phyloP scores from a whole-genome alignment of 2,329 filamentous ascomycete genomes.

The Trichoderma citrinoviride region DNA sequence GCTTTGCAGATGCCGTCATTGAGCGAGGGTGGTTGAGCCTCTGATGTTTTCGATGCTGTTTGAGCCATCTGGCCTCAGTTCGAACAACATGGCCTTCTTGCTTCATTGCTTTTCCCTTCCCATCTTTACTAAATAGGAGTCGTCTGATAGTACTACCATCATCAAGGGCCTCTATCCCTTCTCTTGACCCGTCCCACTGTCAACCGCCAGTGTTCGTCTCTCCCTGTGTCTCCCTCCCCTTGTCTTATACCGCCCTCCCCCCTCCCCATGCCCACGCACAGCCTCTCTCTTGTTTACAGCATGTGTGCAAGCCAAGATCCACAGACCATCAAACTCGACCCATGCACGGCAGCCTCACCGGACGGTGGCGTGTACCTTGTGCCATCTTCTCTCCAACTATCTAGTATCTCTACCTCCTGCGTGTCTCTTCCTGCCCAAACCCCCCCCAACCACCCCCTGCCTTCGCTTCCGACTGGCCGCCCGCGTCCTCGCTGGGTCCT shows the following conservation, averaged over 20 bases:
- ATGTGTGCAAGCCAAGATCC: constrained; percentile 14
- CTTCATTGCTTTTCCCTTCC: not conserved
- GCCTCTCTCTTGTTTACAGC: not conserved
- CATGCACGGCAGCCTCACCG: constrained; percentile 17
- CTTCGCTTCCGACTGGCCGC: constrained; percentile 10
- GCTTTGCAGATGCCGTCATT: not conserved
- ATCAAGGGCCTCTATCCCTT: not conserved
- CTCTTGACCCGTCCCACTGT: not conserved
- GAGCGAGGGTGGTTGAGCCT: not conserved
- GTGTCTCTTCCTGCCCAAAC: not conserved
- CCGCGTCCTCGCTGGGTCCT: not conserved
- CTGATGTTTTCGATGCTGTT: too few relatives aligned
- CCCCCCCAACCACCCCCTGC: not conserved
- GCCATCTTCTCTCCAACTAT: not conserved
- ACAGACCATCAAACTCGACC: not conserved
- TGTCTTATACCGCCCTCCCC: constrained; percentile 2
- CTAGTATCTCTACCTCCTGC: not conserved
- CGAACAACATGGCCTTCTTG: not conserved
- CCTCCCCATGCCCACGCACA: constrained; percentile 8
- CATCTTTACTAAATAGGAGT: not conserved
- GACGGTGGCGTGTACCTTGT: constrained; percentile 2
- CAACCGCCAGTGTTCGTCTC: not conserved
- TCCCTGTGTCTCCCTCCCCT: constrained; percentile 1
- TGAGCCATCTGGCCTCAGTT: too few relatives aligned
- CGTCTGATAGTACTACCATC: not conserved